phyloP scores from a whole-genome alignment of 2,329 filamentous ascomycete genomes.

The Ophiostoma ulmi region DNA sequence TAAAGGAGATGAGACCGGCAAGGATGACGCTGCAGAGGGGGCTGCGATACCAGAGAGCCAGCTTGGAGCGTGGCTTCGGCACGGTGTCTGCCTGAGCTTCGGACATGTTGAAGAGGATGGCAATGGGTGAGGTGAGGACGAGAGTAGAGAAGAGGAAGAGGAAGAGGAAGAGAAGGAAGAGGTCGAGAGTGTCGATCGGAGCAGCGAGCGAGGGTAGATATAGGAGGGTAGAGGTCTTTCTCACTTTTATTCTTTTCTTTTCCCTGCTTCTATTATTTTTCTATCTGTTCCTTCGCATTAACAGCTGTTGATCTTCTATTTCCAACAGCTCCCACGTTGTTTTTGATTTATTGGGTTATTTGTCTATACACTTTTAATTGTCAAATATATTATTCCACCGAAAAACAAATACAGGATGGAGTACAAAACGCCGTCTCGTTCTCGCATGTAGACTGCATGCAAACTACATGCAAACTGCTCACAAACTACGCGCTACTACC shows the following conservation, averaged over 20 bases:
- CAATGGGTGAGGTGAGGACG: background rate
- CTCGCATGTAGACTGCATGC: no score
- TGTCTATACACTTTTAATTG: no score
- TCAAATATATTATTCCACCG: no score
- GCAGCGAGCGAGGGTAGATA: background rate
- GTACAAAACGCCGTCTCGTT: no score
- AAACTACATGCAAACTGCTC: no score
- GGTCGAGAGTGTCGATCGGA: background rate
- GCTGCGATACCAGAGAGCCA: conserved; percentile 14
- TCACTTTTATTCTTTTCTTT: background rate
- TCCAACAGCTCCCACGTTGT: background rate
- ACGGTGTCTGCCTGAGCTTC: conserved; percentile 7
- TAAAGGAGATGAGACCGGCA: conserved; percentile 14
- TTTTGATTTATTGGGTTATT: no score
- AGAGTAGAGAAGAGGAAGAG: background rate
- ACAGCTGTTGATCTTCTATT: no score
- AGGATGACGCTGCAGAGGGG: conserved; percentile 11
- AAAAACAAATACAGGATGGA: background rate
- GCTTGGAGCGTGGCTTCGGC: conserved; percentile 5
- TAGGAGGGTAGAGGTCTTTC: background rate
- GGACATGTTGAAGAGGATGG: background rate
- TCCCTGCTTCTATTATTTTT: background rate
- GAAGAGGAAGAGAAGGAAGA: background rate
- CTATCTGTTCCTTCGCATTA: background rate
- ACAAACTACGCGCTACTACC: no score